Conservation (phyloP, 2,329 filamentous ascomycete species). For the Rutstroemia sp. region DNA sequence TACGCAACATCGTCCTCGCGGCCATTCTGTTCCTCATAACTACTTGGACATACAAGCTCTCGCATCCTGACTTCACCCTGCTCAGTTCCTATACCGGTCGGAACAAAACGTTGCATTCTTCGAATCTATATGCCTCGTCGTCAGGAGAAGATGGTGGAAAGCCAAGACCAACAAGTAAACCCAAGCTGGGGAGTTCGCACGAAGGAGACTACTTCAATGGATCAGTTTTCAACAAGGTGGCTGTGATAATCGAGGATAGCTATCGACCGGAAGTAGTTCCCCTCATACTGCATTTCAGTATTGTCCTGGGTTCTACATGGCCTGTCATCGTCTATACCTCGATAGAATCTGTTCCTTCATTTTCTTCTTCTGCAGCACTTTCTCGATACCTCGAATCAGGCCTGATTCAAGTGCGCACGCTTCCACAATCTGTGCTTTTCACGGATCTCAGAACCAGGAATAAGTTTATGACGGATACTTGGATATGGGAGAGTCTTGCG, state of each 20-base stretch:
- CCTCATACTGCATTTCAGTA: conserved; percentile 34
- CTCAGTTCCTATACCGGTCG: conserved; percentile 15
- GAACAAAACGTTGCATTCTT: not conserved
- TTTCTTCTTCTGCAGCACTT: conserved; percentile 31
- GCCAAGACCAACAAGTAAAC: conserved; percentile 2
- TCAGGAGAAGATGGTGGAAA: not conserved
- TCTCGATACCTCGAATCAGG: conserved; percentile 30
- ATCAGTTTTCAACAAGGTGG: conserved; percentile 27
- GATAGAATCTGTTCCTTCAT: conserved; percentile 20
- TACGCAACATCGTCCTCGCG: conserved; percentile 19
- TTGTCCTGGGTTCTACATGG: conserved; percentile 37
- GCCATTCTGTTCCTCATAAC: conserved; percentile 20
- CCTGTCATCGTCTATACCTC: conserved; percentile 38
- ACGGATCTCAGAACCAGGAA: conserved; percentile 25
- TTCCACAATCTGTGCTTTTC: conserved; percentile 33
- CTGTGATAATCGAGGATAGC: conserved; percentile 33
- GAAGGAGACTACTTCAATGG: conserved; percentile 18
- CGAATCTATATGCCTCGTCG: not conserved
- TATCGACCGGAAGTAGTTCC: conserved; percentile 31
- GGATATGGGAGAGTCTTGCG: conserved; percentile 30
- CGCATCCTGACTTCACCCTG: conserved; percentile 17
- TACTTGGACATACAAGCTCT: conserved; percentile 23
- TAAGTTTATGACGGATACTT: conserved; percentile 27
- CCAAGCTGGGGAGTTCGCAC: not conserved
- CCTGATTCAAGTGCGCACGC: conserved; percentile 33